phyloP scores from a whole-genome alignment of 108 stramenopile genomes.

The Fragilariopsis cylindrus region DNA sequence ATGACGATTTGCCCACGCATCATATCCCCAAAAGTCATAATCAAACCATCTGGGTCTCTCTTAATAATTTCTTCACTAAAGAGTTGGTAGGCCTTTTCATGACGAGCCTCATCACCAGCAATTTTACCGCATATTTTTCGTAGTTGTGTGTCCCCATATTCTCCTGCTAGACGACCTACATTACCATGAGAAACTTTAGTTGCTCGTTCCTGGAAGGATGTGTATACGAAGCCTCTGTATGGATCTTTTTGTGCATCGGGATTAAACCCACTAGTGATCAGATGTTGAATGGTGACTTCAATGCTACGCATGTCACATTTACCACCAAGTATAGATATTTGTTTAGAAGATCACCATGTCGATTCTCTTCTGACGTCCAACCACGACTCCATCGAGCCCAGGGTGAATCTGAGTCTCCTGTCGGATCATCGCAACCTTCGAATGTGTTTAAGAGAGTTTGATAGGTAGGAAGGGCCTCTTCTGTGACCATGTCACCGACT shows the following conservation, averaged over 20 bases:
- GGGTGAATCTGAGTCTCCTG: slow-evolving; percentile 77
- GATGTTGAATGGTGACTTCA: slow-evolving; percentile 92
- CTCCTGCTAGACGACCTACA: slow-evolving; percentile 78
- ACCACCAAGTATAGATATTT: slow-evolving; percentile 88
- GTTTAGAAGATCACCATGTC: slow-evolving; percentile 92
- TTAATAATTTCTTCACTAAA: slow-evolving; percentile 84
- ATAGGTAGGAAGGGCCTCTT: slow-evolving; percentile 92
- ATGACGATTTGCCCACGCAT: slow-evolving; percentile 90
- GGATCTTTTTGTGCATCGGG: slow-evolving; percentile 87
- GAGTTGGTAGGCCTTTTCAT: slow-evolving; percentile 91
- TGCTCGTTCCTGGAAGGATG: slow-evolving; percentile 93
- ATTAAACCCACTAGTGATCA: slow-evolving; percentile 90
- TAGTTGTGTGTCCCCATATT: slow-evolving; percentile 70
- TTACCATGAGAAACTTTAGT: slow-evolving; percentile 89
- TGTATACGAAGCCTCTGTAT: slow-evolving; percentile 94
- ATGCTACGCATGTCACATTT: slow-evolving; percentile 87
- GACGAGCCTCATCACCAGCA: slow-evolving; percentile 91
- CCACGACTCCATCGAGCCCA: slow-evolving; percentile 91
- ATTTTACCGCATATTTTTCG: slow-evolving; percentile 84
- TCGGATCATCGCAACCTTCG: slow-evolving; percentile 93
- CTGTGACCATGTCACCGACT: slow-evolving; percentile 93
- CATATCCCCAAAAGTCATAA: slow-evolving; percentile 83
- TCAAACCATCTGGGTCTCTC: slow-evolving; percentile 83
- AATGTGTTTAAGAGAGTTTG: slow-evolving; percentile 93
- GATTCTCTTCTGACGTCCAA: slow-evolving; percentile 93